Base-by-base conservation (phyloP, 148 eudicot genomes). In the Rhododendron williamsianum region DNA sequence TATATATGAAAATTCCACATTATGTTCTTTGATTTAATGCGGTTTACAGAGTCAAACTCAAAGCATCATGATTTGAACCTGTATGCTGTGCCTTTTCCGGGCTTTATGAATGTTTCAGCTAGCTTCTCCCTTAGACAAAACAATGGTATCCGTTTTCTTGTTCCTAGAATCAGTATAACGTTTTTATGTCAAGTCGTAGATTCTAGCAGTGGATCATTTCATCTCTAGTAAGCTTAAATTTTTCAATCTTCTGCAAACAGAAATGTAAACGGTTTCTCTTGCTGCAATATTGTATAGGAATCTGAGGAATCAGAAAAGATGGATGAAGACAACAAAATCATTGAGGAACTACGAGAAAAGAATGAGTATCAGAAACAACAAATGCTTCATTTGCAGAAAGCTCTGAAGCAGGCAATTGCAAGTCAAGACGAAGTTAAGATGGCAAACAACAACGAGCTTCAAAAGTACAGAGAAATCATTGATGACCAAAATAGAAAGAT, bases 291-390 rank as follows among this genome's bases (percentile, higher is more conserved):
- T 81, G 60, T 80, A 69, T 85, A 97, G 99, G 99, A 94, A 93
- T 88, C 91, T 76, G 99, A 97, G 90, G 99, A 97, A 86, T 93
- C 99, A 74, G 99, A 95, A 86, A 95, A 97, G 88, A 95, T 97
- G 99, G 99, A 97, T 18, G 98, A 97, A 89, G 99, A 97, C 88
- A 90, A 93, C 88, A 97, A 95, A 89, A 84, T 94, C 82, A 97
- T 97, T 43, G 98, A 95, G 90, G 98, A 95, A 84, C 90, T 97
- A 77, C 91, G 85, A 73, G 92, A 89, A 85, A 91, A 89, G 82
- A 93, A 91, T 49, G 99, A 92, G 74, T 88, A 91, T 85, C 96
- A 93, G 89, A 93, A 88, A 84, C 90, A 90, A 79, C 93, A 93
- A 82, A 94, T 97, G 54, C 89, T 86, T 19, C 92, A 91, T 78